These are phyloP conservation scores for Metschnikowia lochheadii DNA, from an alignment of 805 yeast species.

Conservation along the genomic window DNA sequence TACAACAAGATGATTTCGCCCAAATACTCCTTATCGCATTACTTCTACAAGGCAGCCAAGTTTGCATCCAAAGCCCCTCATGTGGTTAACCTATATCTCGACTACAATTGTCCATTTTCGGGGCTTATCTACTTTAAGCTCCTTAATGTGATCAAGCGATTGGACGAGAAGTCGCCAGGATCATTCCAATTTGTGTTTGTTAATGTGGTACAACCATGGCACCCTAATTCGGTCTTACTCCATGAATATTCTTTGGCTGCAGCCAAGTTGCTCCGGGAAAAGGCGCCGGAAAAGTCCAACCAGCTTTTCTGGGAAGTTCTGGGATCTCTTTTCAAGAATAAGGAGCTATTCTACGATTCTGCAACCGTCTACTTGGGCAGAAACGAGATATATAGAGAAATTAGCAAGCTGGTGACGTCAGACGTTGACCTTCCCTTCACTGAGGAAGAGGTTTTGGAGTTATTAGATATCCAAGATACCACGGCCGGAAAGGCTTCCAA, in stretches of 20 bases:
- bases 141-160: slow-evolving; percentile 48
- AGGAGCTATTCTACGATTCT: slow-evolving; percentile 57
- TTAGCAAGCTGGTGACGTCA: slow-evolving; percentile 26
- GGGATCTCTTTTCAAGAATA: slow-evolving; percentile 51
- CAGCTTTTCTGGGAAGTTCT: slow-evolving; percentile 46
- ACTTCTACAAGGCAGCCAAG: slow-evolving; percentile 20
- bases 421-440: slow-evolving; percentile 28
- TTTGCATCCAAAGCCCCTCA: slow-evolving; percentile 28
- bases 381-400: slow-evolving; percentile 48
- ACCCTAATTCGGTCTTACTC: slow-evolving; percentile 61
- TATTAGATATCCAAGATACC: slow-evolving; percentile 32
- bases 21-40: slow-evolving; percentile 37
- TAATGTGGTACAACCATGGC: slow-evolving; percentile 90
- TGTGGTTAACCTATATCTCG: slow-evolving; percentile 61
- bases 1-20: slow-evolving; percentile 35
- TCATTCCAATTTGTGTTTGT: slow-evolving; percentile 59
- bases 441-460: slow-evolving; percentile 29
- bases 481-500: slow-evolving; percentile 35
- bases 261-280: slow-evolving; percentile 54
- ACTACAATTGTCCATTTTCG: slow-evolving; percentile 75
- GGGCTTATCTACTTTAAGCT: slow-evolving; percentile 60
- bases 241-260: slow-evolving; percentile 73
- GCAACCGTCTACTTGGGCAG: slow-evolving; percentile 52
- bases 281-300: slow-evolving; percentile 20
- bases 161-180: slow-evolving; percentile 43